A percentile compares a stretch with the other conserved stretches of the same genome.
These are phyloP conservation scores for Solanum ossicruentum DNA, from an alignment of 257 asterid species.

Conservation along the genomic window DNA sequence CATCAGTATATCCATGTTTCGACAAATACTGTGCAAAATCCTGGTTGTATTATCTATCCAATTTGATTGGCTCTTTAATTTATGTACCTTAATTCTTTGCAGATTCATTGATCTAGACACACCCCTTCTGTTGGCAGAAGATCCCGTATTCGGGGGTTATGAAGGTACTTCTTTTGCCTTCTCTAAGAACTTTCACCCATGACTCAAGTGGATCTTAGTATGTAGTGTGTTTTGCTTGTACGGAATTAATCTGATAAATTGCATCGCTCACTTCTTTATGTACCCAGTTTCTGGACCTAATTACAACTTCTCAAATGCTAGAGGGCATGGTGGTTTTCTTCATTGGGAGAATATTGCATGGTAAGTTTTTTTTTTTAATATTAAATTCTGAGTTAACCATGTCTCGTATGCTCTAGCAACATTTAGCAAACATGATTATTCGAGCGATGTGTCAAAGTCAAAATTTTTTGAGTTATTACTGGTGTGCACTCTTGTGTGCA, in stretches of 20 bases:
- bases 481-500: background rate
- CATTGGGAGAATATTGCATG: slow-evolving; percentile 65
- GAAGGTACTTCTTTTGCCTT: slow-evolving; percentile 39
- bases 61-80: background rate
- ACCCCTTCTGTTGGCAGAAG: slow-evolving; percentile 77
- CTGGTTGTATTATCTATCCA: background rate
- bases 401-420: background rate
- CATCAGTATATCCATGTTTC: background rate
- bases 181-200: background rate
- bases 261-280: slow-evolving; percentile 1
- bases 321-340: slow-evolving; percentile 88
- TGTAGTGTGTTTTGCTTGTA: background rate
- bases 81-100: slow-evolving; percentile 3
- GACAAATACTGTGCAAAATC: background rate
- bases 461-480: background rate
- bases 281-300: slow-evolving; percentile 62
- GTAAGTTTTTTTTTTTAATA: slow-evolving; percentile 14
- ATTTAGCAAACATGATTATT: background rate
- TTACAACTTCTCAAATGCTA: slow-evolving; percentile 67
- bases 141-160: slow-evolving; percentile 83
- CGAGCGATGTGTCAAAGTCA: background rate
- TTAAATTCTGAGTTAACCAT: background rate
- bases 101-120: slow-evolving; percentile 85
- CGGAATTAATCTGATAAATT: background rate
- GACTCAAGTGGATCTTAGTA: background rate